Evolutionary conservation across 164 flowering plant genomes (phyloP).

Genomic region (Brasenia schreberi): DNA sequence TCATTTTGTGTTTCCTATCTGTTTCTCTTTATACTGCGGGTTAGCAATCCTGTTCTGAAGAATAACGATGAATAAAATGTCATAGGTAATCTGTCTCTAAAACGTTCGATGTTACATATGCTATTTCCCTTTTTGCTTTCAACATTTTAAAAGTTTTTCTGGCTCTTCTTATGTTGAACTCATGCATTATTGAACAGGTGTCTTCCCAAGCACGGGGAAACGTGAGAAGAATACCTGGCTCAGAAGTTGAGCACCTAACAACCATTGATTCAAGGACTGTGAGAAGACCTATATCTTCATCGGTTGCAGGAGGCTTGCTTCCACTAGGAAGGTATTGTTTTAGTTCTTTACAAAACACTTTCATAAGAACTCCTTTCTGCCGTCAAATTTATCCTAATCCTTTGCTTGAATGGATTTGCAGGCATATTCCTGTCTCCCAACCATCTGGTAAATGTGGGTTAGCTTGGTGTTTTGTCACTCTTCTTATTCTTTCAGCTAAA

Average conservation of each 20-base stretch:
- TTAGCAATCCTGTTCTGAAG: too few relatives aligned
- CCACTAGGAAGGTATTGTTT: conserved; percentile 74
- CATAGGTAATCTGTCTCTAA: too few relatives aligned
- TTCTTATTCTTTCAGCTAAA: background rate
- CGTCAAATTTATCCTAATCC: conserved; percentile 7
- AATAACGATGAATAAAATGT: too few relatives aligned
- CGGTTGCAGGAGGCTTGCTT: conserved; percentile 86
- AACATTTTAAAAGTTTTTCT: too few relatives aligned
- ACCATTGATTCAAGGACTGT: conserved; percentile 43
- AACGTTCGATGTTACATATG: too few relatives aligned
- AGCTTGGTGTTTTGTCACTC: background rate
- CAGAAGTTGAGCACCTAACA: conserved; percentile 51
- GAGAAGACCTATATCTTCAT: conserved; percentile 54
- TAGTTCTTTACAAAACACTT: background rate
- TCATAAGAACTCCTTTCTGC: background rate
- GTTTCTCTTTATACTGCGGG: too few relatives aligned
- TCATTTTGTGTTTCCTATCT: too few relatives aligned
- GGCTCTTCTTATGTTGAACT: background rate
- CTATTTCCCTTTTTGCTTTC: too few relatives aligned
- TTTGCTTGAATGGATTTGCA: conserved; percentile 15
- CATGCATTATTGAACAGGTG: conserved; percentile 25
- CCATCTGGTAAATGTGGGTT: conserved; percentile 54
- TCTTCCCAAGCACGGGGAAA: conserved; percentile 52
- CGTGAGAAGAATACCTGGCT: conserved; percentile 41
- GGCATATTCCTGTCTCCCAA: conserved; percentile 62